Base-by-base conservation (phyloP, 106 monocot genomes). In the Cymbidium sinense region DNA sequence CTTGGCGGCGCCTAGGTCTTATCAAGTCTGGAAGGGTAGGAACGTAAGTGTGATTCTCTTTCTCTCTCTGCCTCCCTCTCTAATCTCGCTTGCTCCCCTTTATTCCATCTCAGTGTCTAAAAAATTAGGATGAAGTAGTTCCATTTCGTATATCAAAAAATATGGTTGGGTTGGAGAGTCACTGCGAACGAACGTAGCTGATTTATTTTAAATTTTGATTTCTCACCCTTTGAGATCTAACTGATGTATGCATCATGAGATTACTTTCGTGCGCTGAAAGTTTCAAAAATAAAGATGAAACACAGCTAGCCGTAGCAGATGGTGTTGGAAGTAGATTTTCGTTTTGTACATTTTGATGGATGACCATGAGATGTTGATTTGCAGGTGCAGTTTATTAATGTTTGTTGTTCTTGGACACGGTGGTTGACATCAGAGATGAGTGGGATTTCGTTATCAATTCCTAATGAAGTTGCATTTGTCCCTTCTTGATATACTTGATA, bases 1-100 rank as follows among this genome's bases (percentile, higher is more conserved):
- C 31, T 72, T 30, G 23, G 76, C 62, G 65, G 78, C 70, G 64
- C 88, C 84, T 62, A 88, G 86, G 84, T 82, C 86, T 78, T 91
- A 88, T 75, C 69, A 91, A 84, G 86, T 82, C 72, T 91, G 91
- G 91, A 84, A 85, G 73, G 91, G 91, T 13, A 91, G 84, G 86
- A 91, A 91, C 75, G 91, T 91, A 85, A 91, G 88, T 72, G 37
- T 20, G 51, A 73, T 37, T 65, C 27, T 0, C 29, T 65, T 6
- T 28, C 15, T 41, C 75, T 25, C 31, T 74, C 23, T 15, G 36
- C 27, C 34, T 65, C 64, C 29, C 64, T 23, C 28, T 64, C 1
- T 64, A 64, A 12, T 11, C 8, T 54, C 21, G 18, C 54, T 21
- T n/a, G 54, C 2, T 19, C 18, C 21, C 41, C 41, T n/a, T 54